Evolutionary conservation across 2,329 filamentous ascomycete species (phyloP), one percentile per base, ranked within the genome.

Genomic region (Orbilia javanica): DNA sequence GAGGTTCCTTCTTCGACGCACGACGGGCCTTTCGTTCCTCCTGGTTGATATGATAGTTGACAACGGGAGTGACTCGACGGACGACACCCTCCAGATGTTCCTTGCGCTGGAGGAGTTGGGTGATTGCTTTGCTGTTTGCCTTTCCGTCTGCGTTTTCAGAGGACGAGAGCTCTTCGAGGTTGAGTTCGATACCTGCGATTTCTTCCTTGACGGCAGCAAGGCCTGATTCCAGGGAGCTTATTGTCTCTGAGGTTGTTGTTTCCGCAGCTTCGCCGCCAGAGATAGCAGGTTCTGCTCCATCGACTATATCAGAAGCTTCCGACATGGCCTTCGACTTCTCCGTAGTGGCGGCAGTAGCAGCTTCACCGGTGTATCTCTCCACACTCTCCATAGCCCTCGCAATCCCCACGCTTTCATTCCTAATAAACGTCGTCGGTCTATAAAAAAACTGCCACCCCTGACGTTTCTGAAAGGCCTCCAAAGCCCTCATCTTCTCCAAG

Each of bases 391-490:
- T 87, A 80, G 87, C 86, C 81, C 86, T 86, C n/a, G 89, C 88
- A 82, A 97, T 82, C 77, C 92, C 88, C 46, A 92, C 86, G n/a
- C 92, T 92, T 86, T 97, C 93, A 73, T 88, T 87, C 81, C 94
- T 89, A 79, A 97, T 86, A 83, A 99, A 86, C 67, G 91, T 89
- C 70, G 92, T 92, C 27, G 96, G 96, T 80, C 90, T 88, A 81
- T 93, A 87, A 85, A 98, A 99, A 82, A 97, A 86, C 75, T 88
- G 89, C 94, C 96, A 99, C 80, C 89, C 90, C 87, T 98, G 96
- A 25, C 90, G 92, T 22, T 90, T 87, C 88, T 97, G 97, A 87
- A 99, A 99, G 2, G 93, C 94, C 83, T 97, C 93, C 67, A 92
- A 87, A n/a, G 90, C 88, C 82, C 94, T 89, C 85, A 99, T 86